Percentiles rank a stretch among this genome's conserved stretches.
Conservation (phyloP, 164 flowering plant species). For the Piper longum region DNA sequence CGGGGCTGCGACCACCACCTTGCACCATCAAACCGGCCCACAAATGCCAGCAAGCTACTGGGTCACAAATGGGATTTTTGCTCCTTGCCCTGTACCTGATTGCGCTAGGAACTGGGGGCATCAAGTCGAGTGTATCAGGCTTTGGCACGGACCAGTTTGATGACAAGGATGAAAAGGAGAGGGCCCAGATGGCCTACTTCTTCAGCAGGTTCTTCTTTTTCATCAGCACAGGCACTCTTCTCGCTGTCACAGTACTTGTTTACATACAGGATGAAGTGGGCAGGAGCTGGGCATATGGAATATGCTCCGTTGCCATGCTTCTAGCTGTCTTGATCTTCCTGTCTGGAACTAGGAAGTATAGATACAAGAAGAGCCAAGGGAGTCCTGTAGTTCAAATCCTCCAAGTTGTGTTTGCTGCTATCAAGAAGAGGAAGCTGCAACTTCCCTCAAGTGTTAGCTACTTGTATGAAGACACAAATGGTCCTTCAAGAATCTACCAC, state of each 20-base stretch:
- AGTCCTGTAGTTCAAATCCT: slow-evolving; percentile 62
- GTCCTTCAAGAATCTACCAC: slow-evolving; percentile 30
- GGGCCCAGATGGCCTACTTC: slow-evolving; percentile 61
- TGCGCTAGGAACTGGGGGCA: slow-evolving; percentile 83
- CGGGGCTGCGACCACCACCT: slow-evolving; percentile 60
- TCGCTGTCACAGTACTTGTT: slow-evolving; percentile 77
- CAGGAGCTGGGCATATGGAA: slow-evolving; percentile 70
- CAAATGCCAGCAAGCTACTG: slow-evolving; percentile 41
- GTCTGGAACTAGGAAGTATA: slow-evolving; percentile 45
- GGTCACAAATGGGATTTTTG: slow-evolving; percentile 58
- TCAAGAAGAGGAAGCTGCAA: slow-evolving; percentile 34
- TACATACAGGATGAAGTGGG: slow-evolving; percentile 79
- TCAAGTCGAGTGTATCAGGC: slow-evolving; percentile 84
- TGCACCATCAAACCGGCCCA: slow-evolving; percentile 16
- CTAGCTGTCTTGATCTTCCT: slow-evolving; percentile 46
- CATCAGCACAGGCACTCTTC: slow-evolving; percentile 55
- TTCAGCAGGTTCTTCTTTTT: slow-evolving; percentile 77
- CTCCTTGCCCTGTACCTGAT: slow-evolving; percentile 56
- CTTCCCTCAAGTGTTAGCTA: slow-evolving; percentile 22
- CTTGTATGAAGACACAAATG: slow-evolving; percentile 38
- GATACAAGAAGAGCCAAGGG: slow-evolving; percentile 55
- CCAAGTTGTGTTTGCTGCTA: slow-evolving; percentile 51
- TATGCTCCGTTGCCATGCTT: slow-evolving; percentile 48
- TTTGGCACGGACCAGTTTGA: slow-evolving; percentile 89
- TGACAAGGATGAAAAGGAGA: slow-evolving; percentile 61